phyloP scores from a whole-genome alignment of 2,329 filamentous ascomycete species.

The Apiospora pterosperma region DNA sequence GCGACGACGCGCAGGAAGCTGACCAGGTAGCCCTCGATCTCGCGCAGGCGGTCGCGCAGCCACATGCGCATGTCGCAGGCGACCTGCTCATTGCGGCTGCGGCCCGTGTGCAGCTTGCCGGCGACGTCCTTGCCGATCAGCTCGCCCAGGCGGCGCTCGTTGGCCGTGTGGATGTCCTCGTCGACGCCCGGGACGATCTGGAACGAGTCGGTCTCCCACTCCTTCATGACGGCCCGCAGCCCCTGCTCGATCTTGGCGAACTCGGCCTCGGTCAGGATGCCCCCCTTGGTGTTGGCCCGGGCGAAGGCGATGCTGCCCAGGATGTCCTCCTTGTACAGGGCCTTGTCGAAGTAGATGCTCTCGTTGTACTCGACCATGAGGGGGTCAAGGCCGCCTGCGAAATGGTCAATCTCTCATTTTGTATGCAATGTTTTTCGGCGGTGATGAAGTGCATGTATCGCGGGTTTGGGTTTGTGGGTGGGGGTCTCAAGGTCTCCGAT shows the following conservation, averaged over 20 bases:
- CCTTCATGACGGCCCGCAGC: slow-evolving; percentile 52
- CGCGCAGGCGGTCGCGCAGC: slow-evolving; percentile 71
- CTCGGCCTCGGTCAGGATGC: slow-evolving; percentile 70
- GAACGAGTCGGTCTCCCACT: slow-evolving; percentile 52
- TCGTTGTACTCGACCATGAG: slow-evolving; percentile 86
- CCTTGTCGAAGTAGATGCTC: slow-evolving; percentile 73
- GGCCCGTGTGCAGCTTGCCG: slow-evolving; percentile 85
- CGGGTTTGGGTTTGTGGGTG: neutral
- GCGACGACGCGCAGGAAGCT: slow-evolving; percentile 66
- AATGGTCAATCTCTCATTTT: neutral
- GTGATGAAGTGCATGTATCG: neutral
- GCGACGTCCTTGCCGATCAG: slow-evolving; percentile 82
- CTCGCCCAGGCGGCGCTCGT: slow-evolving; percentile 63
- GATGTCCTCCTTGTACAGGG: slow-evolving; percentile 78
- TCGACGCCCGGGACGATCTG: slow-evolving; percentile 39
- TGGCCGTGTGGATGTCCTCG: slow-evolving; percentile 24
- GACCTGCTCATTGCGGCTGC: slow-evolving; percentile 87
- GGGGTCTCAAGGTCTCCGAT: neutral
- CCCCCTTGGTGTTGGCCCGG: slow-evolving; percentile 70
- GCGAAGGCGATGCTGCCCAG: slow-evolving; percentile 78
- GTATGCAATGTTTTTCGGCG: too few relatives aligned
- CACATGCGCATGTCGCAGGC: slow-evolving; percentile 89
- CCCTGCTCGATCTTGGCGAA: slow-evolving; percentile 73
- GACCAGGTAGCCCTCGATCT: slow-evolving; percentile 65
- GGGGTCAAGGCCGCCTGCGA: slow-evolving; percentile 71